Base-by-base conservation (phyloP, 164 flowering plant species). In the Magnolia sinica region DNA sequence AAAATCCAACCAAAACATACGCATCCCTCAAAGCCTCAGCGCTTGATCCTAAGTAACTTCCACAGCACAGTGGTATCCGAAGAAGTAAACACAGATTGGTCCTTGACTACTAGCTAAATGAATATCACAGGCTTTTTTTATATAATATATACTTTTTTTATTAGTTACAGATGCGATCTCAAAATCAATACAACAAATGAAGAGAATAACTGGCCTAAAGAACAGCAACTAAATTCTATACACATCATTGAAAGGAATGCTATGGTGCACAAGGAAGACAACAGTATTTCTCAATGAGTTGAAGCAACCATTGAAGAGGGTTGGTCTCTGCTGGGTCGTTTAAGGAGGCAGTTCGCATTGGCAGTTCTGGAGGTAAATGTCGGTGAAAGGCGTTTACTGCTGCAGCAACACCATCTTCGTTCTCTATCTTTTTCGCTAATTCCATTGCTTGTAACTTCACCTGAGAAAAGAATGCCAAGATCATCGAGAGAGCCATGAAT, bases 321-420 rank as follows among this genome's bases (percentile, higher is more conserved):
- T 87, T 81, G 71, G 85, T 88, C 13, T 73, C 66, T 27, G 20
- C 1, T 27, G 65, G 70, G 22, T 85, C 86, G 13, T 83, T 84
- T 67, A 83, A 85, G 3, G 81, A 70, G 8, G 87, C 52, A 73
- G 84, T 10, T 14, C 78, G 9, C 68, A 87, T 5, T 13, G 98
- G 97, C 19, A 89, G 31, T 83, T 91, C 94, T 14, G 84, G 50
- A 63, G 94, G 97, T 64, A 96, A 84, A 82, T 94, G 96, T 70
- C 88, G 83, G 75, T 92, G 98, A 79, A 96, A 94, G 70, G 96
- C 92, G 81, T 94, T 87, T 52, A 92, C 98, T 63, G 99, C 98
- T 22, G 86, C 89, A 24, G 89, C 96, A 70, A 92, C 96, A 8
- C 98, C 98, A 78, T 96, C 97, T 88, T 96, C 99, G 59, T 88